A percentile compares a stretch with the other conserved stretches of the same genome.
Conservation (phyloP, 2,329 filamentous ascomycete genomes). For the Fusarium stilboides region DNA sequence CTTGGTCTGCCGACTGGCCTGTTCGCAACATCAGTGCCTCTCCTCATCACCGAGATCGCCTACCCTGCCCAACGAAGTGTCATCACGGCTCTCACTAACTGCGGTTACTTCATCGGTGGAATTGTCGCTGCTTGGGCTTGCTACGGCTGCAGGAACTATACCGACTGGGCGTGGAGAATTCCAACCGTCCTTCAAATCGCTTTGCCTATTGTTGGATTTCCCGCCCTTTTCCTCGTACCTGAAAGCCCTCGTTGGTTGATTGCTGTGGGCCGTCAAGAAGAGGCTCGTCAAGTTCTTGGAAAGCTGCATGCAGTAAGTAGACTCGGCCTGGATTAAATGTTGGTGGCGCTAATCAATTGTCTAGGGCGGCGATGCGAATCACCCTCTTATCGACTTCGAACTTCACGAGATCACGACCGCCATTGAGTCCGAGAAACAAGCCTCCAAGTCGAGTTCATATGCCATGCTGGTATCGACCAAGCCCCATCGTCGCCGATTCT, state of each 20-base stretch:
- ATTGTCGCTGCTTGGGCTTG: slow-evolving; percentile 28
- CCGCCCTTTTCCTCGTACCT: slow-evolving; percentile 11
- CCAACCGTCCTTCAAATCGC: slow-evolving; percentile 15
- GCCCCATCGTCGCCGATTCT: slow-evolving; percentile 19
- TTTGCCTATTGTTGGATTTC: slow-evolving; percentile 6
- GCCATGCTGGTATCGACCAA: slow-evolving; percentile 17
- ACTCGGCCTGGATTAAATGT: accelerated
- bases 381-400: slow-evolving; percentile 23
- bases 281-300: background rate
- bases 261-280: background rate
- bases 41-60: slow-evolving; percentile 14
- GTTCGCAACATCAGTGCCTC: slow-evolving; percentile 21
- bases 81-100: slow-evolving; percentile 20
- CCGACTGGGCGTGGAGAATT: slow-evolving; percentile 22
- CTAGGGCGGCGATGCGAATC: slow-evolving; percentile 19
- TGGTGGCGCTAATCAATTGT: too few relatives aligned
- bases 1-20: slow-evolving; percentile 20
- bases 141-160: slow-evolving; percentile 18
- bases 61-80: slow-evolving; percentile 24
- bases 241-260: slow-evolving; percentile 25
- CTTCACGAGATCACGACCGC: slow-evolving; percentile 27
- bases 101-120: slow-evolving; percentile 22
- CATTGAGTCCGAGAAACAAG: slow-evolving; percentile 25
- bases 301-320: slow-evolving; percentile 19
- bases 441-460: slow-evolving; percentile 15